phyloP scores from a whole-genome alignment of 2,329 filamentous ascomycete genomes.

The Didymella pinodella region DNA sequence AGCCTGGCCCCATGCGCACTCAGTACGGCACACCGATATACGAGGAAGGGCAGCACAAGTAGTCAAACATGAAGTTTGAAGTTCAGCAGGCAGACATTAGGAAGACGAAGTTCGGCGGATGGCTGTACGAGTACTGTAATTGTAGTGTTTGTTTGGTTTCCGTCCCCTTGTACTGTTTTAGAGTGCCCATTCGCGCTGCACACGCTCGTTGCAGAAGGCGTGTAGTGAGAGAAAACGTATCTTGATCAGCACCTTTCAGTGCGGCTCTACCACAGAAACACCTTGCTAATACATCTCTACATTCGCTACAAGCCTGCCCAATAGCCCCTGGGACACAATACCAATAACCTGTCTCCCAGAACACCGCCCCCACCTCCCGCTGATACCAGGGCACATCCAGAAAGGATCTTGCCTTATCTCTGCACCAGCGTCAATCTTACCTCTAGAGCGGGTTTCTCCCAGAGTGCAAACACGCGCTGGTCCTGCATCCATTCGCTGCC shows the following conservation, averaged over 20 bases:
- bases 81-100: neutral
- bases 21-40: neutral
- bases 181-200: neutral
- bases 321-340: neutral
- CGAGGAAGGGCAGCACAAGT: neutral
- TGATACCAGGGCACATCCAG: no score
- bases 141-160: neutral
- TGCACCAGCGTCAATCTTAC: neutral
- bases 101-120: neutral
- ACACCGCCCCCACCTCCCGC: no score
- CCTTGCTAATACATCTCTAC: no score
- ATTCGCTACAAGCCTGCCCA: neutral
- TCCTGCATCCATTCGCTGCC: slow-evolving; percentile 50
- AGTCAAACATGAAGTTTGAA: neutral
- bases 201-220: neutral
- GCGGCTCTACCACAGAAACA: no score
- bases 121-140: neutral
- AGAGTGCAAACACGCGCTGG: slow-evolving; percentile 44
- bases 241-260: no score
- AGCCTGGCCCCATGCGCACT: no score
- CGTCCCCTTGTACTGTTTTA: neutral
- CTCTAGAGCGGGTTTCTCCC: slow-evolving; percentile 38
- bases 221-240: no score
- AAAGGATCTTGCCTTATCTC: neutral
- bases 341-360: neutral